phyloP scores from a whole-genome alignment of 306 rosid genomes.

The Gleditsia sinensis region DNA sequence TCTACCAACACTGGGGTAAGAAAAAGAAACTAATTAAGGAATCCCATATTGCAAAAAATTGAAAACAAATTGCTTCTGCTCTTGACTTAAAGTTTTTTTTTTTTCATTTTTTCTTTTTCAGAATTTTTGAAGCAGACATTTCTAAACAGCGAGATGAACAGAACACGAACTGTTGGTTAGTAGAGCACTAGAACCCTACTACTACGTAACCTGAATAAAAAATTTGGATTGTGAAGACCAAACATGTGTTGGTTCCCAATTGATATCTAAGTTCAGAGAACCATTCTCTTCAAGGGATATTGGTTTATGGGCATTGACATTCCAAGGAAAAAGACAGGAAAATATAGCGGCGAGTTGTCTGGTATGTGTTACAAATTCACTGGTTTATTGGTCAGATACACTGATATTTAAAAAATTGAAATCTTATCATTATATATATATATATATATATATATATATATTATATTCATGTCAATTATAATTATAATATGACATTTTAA shows the following conservation, averaged over 20 bases:
- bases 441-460: too few relatives aligned
- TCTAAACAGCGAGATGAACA: neutral
- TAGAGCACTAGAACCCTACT: too few relatives aligned
- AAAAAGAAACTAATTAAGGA: too few relatives aligned
- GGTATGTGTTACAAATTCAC: conserved; percentile 10
- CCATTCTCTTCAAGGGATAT: neutral
- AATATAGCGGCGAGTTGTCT: conserved; percentile 41
- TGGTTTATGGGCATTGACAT: conserved; percentile 18
- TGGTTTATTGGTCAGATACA: too few relatives aligned
- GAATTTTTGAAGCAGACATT: too few relatives aligned
- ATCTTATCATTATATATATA: too few relatives aligned
- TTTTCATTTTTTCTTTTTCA: too few relatives aligned
- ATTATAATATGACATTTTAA: too few relatives aligned
- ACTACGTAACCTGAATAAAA: neutral
- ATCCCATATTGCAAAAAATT: too few relatives aligned
- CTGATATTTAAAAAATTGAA: too few relatives aligned
- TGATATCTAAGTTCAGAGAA: conserved; percentile 9
- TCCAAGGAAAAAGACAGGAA: conserved; percentile 38
- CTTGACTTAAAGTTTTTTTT: neutral
- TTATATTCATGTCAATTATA: too few relatives aligned
- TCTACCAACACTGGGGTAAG: too few relatives aligned
- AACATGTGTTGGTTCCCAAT: conserved; percentile 10
- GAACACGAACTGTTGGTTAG: neutral
- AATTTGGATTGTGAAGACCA: conserved; percentile 4
- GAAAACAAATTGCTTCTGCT: neutral